Evolutionary conservation across 1,139 yeast species (phyloP).

Genomic region (Hyphopichia burtonii): DNA sequence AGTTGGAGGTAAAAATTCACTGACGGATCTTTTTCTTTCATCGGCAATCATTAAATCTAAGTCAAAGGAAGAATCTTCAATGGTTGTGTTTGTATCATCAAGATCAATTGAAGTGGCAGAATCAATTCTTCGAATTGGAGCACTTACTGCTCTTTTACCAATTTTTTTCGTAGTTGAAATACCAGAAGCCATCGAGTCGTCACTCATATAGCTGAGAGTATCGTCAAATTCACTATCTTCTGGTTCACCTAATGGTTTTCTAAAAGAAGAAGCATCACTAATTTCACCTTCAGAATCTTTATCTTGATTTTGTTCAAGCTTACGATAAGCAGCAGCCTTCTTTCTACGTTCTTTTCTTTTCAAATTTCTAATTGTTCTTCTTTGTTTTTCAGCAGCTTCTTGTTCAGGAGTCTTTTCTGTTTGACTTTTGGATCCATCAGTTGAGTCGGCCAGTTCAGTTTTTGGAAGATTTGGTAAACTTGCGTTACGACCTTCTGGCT

Average conservation of each 20-base stretch:
- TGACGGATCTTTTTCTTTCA: conserved; percentile 3
- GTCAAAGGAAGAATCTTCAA: conserved; percentile 1
- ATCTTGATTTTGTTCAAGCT: background rate
- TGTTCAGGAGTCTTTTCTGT: background rate
- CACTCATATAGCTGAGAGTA: conserved; percentile 1
- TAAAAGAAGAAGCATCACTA: background rate
- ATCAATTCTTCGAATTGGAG: background rate
- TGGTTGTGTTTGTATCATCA: conserved; percentile 1
- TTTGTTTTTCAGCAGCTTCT: background rate
- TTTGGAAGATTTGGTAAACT: background rate
- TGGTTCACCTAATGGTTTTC: background rate
- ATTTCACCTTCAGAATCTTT: background rate
- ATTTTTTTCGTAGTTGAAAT: background rate
- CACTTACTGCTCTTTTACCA: background rate
- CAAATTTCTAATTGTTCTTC: background rate
- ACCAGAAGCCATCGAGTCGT: background rate
- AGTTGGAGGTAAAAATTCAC: conserved; percentile 3
- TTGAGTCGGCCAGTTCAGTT: background rate
- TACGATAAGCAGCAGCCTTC: conserved; percentile 2
- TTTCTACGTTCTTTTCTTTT: conserved; percentile 4
- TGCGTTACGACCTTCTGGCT: background rate
- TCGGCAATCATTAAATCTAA: conserved; percentile 1
- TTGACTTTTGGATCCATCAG: background rate
- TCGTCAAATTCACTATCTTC: conserved; percentile 1
- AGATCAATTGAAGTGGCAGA: conserved; percentile 1